phyloP scores from a whole-genome alignment of 2,329 filamentous ascomycete genomes.

The Beauveria varroae region DNA sequence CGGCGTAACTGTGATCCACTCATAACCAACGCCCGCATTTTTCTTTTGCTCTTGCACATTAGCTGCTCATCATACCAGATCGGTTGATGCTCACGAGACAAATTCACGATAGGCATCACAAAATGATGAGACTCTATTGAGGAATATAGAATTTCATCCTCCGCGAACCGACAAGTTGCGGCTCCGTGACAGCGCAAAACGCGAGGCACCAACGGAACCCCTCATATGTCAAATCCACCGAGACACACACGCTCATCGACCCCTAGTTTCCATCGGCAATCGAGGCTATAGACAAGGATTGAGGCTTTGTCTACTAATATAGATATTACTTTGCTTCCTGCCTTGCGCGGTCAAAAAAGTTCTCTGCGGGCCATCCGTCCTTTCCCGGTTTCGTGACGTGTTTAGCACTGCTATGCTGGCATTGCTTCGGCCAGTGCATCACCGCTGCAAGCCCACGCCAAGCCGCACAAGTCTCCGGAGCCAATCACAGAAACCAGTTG shows the following conservation, averaged over 20 bases:
- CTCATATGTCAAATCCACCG: neutral
- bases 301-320: neutral
- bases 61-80: neutral
- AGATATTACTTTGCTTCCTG: neutral
- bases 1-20: neutral
- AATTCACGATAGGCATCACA: neutral
- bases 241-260: neutral
- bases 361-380: neutral
- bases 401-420: neutral
- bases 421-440: neutral
- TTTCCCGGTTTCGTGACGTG: neutral
- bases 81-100: neutral
- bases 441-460: neutral
- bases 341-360: too few species aligned
- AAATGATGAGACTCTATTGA: neutral
- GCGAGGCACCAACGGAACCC: neutral
- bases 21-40: neutral
- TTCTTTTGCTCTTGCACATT: neutral
- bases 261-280: neutral
- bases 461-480: neutral
- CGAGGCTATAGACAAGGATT: constrained; percentile 3
- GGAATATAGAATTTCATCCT: neutral
- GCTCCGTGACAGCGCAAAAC: neutral
- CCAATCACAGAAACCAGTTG: constrained; percentile 1
- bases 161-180: neutral